phyloP scores from a whole-genome alignment of 2,329 filamentous ascomycete species.

The Periconia digitata region DNA sequence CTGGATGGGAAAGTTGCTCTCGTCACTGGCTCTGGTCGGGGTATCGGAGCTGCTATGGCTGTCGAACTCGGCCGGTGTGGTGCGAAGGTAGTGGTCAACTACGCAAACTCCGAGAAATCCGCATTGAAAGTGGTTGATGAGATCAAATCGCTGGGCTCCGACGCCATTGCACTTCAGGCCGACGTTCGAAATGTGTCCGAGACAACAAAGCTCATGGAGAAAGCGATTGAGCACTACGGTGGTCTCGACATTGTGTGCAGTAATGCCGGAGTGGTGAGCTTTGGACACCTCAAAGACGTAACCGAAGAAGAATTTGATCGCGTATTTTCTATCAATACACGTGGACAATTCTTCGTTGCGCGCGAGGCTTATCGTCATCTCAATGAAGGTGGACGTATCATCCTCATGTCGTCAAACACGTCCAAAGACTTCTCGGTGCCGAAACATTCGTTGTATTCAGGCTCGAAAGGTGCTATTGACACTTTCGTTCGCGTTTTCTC shows the following conservation, averaged over 20 bases:
- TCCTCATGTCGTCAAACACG: conserved; percentile 72
- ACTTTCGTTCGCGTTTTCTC: conserved; percentile 69
- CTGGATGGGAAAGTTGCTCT: conserved; percentile 55
- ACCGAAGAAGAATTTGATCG: conserved; percentile 69
- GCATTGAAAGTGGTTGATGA: conserved; percentile 48
- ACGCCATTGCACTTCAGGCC: conserved; percentile 58
- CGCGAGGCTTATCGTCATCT: conserved; percentile 71
- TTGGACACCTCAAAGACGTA: conserved; percentile 66
- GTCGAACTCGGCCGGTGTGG: conserved; percentile 64
- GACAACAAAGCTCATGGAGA: conserved; percentile 46
- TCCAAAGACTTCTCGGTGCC: conserved; percentile 64
- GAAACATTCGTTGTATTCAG: conserved; percentile 69
- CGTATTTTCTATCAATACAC: conserved; percentile 67
- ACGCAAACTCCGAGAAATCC: conserved; percentile 54
- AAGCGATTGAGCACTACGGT: conserved; percentile 43
- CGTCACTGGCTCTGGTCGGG: conserved; percentile 62
- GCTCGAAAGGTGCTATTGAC: conserved; percentile 69
- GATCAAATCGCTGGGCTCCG: conserved; percentile 46
- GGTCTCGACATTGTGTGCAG: conserved; percentile 47
- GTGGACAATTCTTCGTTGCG: conserved; percentile 73
- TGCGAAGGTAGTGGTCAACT: conserved; percentile 65
- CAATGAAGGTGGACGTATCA: conserved; percentile 66
- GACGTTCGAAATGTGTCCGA: conserved; percentile 55
- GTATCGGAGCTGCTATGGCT: conserved; percentile 64
- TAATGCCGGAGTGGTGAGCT: conserved; percentile 61